These are phyloP conservation scores for Thinopyrum obtusiflorum DNA, from an alignment of 202 grass and related monocot species.

Conservation along the genomic window DNA sequence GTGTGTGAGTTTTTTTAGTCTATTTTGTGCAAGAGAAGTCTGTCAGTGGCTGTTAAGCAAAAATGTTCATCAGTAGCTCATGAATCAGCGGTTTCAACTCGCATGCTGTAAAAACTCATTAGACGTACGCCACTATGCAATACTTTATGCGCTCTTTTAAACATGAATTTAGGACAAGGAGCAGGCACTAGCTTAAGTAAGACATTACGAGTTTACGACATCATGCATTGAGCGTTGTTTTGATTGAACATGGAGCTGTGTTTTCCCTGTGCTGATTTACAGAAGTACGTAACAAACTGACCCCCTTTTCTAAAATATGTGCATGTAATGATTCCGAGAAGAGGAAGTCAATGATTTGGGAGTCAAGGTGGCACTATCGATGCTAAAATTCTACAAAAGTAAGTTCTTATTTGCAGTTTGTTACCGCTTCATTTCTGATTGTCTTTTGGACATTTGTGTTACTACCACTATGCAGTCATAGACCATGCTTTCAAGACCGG, in stretches of 20 bases:
- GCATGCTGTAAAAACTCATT: background rate
- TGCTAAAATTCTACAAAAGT: constrained; percentile 91
- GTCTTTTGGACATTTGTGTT: background rate
- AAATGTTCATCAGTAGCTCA: background rate
- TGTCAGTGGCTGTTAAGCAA: background rate
- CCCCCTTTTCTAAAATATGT: background rate
- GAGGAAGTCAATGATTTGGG: constrained; percentile 48
- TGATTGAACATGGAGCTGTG: background rate
- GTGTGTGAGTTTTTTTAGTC: no score
- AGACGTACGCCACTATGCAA: background rate
- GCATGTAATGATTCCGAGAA: constrained; percentile 30
- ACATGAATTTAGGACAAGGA: background rate
- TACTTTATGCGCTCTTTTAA: background rate
- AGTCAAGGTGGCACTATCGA: constrained; percentile 57
- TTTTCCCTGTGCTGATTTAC: background rate
- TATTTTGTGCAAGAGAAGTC: background rate
- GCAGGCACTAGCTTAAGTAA: background rate
- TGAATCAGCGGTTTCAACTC: background rate
- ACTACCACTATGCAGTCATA: background rate
- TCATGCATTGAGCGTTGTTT: constrained; percentile 1
- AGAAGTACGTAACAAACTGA: background rate
- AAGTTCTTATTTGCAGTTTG: constrained; percentile 21
- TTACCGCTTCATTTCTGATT: background rate
- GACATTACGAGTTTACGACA: background rate
- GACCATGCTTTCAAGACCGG: constrained; percentile 7